A percentile compares a stretch with the other conserved stretches of the same genome.
phyloP scores from a whole-genome alignment of 2,329 filamentous ascomycete genomes.

The Aspergillus ochraceus region DNA sequence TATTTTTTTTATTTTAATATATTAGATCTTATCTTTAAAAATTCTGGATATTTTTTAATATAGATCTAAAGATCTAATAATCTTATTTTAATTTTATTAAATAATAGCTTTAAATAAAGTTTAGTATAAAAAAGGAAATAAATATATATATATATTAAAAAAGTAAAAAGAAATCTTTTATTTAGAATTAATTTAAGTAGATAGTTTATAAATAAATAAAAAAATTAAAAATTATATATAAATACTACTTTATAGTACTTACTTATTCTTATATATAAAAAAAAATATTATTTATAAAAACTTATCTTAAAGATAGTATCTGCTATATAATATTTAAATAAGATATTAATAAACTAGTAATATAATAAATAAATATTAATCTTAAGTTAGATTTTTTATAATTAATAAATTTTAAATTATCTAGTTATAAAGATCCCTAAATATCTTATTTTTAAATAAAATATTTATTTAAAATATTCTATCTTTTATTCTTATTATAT shows the following conservation, averaged over 20 bases:
- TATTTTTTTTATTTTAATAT: too few species aligned
- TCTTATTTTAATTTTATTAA: neutral
- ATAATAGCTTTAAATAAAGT: conserved; percentile 6
- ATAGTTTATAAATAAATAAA: conserved; percentile 3
- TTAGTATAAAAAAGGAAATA: conserved; percentile 1
- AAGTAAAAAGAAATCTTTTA: conserved; percentile 3
- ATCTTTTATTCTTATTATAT: neutral
- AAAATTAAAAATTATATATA: conserved; percentile 7
- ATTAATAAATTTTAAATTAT: too few species aligned
- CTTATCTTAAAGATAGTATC: neutral
- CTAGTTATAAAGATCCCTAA: too few species aligned
- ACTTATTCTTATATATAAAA: neutral
- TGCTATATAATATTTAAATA: neutral
- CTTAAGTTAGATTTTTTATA: too few species aligned
- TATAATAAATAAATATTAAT: too few species aligned
- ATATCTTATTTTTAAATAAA: neutral
- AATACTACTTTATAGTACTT: conserved; percentile 2
- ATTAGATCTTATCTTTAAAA: too few species aligned
- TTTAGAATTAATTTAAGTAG: conserved; percentile 6
- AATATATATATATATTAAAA: neutral
- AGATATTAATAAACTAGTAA: too few species aligned
- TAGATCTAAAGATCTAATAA: too few species aligned
- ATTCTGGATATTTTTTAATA: too few species aligned
- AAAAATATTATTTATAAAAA: conserved; percentile 3
- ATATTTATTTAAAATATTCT: neutral